Base-by-base conservation (phyloP, 805 yeast genomes). In the Wickerhamomyces chaumierensis region DNA sequence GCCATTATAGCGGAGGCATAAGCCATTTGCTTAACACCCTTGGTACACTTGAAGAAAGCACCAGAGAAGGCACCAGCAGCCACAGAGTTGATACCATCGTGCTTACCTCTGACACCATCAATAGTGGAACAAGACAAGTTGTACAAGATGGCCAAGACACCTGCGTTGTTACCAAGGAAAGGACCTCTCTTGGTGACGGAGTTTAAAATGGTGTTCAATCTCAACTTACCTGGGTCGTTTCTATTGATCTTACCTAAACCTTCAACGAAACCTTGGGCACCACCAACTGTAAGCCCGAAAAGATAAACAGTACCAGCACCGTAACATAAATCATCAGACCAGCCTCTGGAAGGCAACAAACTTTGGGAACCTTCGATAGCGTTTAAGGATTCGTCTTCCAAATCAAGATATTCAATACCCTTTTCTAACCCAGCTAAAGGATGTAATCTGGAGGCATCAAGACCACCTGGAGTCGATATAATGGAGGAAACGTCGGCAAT, bases 251-350 rank as follows among this genome's bases (percentile, higher is more conserved):
- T 76, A 44, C 71, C 71, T 40, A 92, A 53, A 45, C 98, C 97
- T 61, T 90, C 96, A 43, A 76, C 73, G 44, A 88, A 65, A 43
- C 98, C 98, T 53, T 77, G 81, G 13, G 78, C 63, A 43, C 98
- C 98, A 62, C 98, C 98, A 34, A 76, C 43, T 28, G 94, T 94
- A 48, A 92, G 70, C 33, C 95, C 94, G 25, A 82, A 50, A 48
- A 92, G 69, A 58, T 92, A 92, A 38, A 87, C 86, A 6, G 95
- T 78, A 62, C 98, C 98, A 11, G 97, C 82, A 50, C 98, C 98
- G 62, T 92, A 92, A 72, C 96, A 87, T 47, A 92, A 71, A 65
- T 92, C 97, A 60, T 92, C 98, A 14, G 87, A 74, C 94, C 96
- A 92, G 51, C 94, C 95, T 65, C 96, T 79, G n/a, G 94, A 82